Conservation (phyloP, 164 flowering plant genomes). For the Tetracentron sinense region DNA sequence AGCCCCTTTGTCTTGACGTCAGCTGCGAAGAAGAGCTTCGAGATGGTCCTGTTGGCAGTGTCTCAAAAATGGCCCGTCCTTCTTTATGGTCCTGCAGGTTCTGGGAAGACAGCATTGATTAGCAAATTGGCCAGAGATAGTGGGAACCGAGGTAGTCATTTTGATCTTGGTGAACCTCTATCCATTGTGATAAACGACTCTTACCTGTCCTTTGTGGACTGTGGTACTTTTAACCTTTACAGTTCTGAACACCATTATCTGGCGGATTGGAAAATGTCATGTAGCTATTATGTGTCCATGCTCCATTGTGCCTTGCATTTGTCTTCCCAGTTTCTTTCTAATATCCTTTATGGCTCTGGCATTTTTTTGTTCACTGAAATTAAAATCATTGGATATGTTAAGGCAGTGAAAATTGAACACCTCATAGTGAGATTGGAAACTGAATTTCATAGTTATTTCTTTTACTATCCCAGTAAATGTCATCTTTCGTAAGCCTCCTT, state of each 20-base stretch:
- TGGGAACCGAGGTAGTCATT: conserved; percentile 54
- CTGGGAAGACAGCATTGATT: conserved; percentile 83
- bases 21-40: conserved; percentile 61
- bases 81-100: conserved; percentile 82
- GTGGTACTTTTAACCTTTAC: neutral
- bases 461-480: neutral
- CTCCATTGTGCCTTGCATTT: neutral
- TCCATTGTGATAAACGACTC: no score
- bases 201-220: no score
- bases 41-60: conserved; percentile 67
- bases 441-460: neutral
- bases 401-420: neutral
- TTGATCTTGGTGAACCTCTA: neutral
- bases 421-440: neutral
- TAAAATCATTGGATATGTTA: neutral
- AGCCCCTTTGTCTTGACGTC: conserved; percentile 58
- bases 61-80: conserved; percentile 93
- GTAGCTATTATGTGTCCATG: neutral
- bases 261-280: neutral
- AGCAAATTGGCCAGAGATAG: conserved; percentile 52
- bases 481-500: neutral
- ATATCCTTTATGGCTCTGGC: neutral
- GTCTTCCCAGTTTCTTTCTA: neutral
- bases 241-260: no score
- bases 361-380: neutral